These are phyloP conservation scores for Pontederia paniculata DNA, from an alignment of 176 grass and related monocot species.

Conservation along the genomic window DNA sequence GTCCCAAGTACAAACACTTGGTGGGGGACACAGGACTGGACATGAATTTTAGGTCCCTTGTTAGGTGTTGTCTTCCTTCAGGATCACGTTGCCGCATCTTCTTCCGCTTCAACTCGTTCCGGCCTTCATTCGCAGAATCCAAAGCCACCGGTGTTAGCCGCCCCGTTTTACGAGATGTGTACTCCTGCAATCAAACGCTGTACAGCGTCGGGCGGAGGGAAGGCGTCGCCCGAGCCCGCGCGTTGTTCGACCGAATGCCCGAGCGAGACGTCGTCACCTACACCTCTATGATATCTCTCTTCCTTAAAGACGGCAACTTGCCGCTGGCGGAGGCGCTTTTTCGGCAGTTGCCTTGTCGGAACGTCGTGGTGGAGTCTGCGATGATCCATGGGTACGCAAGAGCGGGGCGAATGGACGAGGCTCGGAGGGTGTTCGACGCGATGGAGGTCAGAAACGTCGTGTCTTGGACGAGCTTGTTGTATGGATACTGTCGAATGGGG, in stretches of 20 bases:
- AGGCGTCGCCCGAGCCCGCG: slow-evolving; percentile 7
- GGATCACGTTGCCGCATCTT: no score
- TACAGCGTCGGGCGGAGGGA: not conserved
- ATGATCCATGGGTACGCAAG: slow-evolving; percentile 20
- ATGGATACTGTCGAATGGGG: slow-evolving; percentile 16
- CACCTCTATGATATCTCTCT: slow-evolving; percentile 17
- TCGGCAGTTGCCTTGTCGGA: slow-evolving; percentile 1
- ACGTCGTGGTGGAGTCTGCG: slow-evolving; percentile 13
- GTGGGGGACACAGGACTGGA: no score
- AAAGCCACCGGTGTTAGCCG: no score
- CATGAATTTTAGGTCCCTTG: no score
- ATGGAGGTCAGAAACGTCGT: slow-evolving; percentile 18
- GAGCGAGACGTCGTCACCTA: slow-evolving; percentile 11
- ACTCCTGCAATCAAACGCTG: slow-evolving; percentile 4
- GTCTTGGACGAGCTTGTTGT: slow-evolving; percentile 21
- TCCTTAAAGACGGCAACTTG: slow-evolving; percentile 8
- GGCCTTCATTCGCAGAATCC: no score
- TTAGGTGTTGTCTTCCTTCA: no score
- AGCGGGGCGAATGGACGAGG: slow-evolving; percentile 10
- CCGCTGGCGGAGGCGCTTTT: slow-evolving; percentile 18
- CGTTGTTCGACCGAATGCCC: slow-evolving; percentile 15
- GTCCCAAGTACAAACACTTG: no score
- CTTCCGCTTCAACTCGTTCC: no score
- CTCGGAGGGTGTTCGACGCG: slow-evolving; percentile 18
- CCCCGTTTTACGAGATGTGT: no score